phyloP scores from a whole-genome alignment of 2,329 filamentous ascomycete genomes.

The Diatrype stigma region DNA sequence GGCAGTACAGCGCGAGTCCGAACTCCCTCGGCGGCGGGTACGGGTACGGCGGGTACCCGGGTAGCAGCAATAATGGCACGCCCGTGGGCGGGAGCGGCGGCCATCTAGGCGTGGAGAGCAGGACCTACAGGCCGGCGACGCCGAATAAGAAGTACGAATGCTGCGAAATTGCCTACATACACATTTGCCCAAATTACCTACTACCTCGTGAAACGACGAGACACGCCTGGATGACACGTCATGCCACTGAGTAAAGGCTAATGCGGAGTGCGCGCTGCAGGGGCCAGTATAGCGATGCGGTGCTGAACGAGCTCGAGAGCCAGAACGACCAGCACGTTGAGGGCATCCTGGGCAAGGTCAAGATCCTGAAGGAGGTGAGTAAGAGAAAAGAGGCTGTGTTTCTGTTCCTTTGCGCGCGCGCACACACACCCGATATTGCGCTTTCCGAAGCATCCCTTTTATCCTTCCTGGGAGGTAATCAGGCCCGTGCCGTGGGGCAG shows the following conservation, averaged over 20 bases:
- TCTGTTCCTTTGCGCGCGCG: too few relatives aligned
- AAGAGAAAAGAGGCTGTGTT: not conserved
- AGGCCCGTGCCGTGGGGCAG: too few relatives aligned
- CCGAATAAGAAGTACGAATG: conserved; percentile 59
- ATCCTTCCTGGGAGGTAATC: too few relatives aligned
- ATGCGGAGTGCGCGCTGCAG: conserved; percentile 34
- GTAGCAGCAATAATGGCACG: conserved; percentile 22
- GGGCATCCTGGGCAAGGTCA: conserved; percentile 87
- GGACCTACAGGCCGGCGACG: conserved; percentile 61
- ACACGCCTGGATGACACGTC: too few relatives aligned
- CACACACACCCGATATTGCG: too few relatives aligned
- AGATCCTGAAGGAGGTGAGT: conserved; percentile 81
- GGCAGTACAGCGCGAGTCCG: conserved; percentile 42
- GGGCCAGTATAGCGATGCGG: conserved; percentile 89
- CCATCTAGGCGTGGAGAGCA: conserved; percentile 23
- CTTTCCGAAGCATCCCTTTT: too few relatives aligned
- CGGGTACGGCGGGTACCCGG: conserved; percentile 39
- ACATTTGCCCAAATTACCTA: too few relatives aligned
- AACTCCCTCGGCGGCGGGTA: conserved; percentile 46
- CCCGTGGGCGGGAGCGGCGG: conserved; percentile 10
- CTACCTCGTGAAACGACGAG: too few relatives aligned
- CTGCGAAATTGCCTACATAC: too few relatives aligned
- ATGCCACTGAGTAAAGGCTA: not conserved
- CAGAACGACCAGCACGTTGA: conserved; percentile 90
- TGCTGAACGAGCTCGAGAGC: conserved; percentile 88